Evolutionary conservation across 2,329 filamentous ascomycete species (phyloP), one percentile per base, ranked within the genome.

Genomic region (Fusarium subglutinans): DNA sequence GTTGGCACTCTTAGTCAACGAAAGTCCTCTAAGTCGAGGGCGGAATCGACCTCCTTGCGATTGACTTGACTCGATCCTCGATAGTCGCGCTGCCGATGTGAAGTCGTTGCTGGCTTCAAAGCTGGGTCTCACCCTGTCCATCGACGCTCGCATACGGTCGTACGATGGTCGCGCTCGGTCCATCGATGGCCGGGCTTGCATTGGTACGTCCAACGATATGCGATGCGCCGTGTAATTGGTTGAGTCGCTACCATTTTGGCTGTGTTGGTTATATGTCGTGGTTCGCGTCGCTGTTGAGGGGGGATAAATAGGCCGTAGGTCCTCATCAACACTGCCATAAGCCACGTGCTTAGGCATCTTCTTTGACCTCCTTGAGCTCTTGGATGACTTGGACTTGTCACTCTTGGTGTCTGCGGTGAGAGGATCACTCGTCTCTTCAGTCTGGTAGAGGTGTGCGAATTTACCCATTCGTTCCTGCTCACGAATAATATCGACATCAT

Each of bases 401-500:
- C 80, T 81, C 66, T 78, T 80, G 10, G 73, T 75, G 44, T 80
- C 80, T n/a, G 74, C 76, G 22, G 88, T 90, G 48, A 78, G 79
- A 38, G 74, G 81, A 58, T 79, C 83, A 8, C 60, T 68, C 7
- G 70, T 53, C 59, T 85, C 85, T 17, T 76, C 79, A 20, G 79
- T 75, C 22, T 77, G 79, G 79, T 85, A 77, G 56, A 96, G 87
- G 78, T 94, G 90, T 74, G 93, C 90, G 81, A 97, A 98, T 79
- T 92, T 91, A 76, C 96, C 96, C 84, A 91, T 87, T 35, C 90
- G 90, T 70, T 97, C 91, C 85, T 98, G 95, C 83, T 99, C 96
- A 54, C 96, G 94, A 79, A 99, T 91, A 74, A 99, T 97, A 81
- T 99, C 96, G 66, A 98, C 92, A 79, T 99, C 96, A 76, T 93